A percentile compares a stretch with the other conserved stretches of the same genome.
Conservation (phyloP, 2,329 filamentous ascomycete genomes). For the Aspergillus latus region DNA sequence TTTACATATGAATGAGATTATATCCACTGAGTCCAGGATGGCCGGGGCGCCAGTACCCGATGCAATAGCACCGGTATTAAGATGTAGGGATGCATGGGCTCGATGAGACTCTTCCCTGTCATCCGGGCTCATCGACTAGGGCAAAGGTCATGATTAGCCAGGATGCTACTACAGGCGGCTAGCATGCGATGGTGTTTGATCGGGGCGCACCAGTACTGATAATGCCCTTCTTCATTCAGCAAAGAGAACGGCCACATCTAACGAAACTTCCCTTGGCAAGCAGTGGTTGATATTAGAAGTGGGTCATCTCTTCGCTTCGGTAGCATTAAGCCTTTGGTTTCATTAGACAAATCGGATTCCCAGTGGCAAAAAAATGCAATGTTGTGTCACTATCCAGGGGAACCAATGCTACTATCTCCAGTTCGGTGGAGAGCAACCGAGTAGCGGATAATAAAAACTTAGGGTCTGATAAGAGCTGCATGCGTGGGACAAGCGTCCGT, state of each 20-base stretch:
- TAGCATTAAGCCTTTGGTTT: neutral
- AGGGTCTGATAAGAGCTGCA: slow-evolving; percentile 6
- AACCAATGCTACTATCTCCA: neutral
- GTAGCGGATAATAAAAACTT: neutral
- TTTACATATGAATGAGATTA: neutral
- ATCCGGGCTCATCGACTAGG: neutral
- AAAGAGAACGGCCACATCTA: neutral
- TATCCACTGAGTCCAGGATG: neutral
- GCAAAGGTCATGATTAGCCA: slow-evolving; percentile 1
- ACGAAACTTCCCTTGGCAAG: neutral
- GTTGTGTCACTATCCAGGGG: slow-evolving; percentile 5
- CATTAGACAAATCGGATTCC: slow-evolving; percentile 1
- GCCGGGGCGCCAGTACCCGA: neutral
- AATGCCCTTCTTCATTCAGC: neutral
- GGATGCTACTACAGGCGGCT: neutral
- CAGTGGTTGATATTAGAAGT: neutral
- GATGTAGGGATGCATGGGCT: neutral
- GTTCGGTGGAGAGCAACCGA: neutral
- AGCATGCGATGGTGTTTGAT: slow-evolving; percentile 1
- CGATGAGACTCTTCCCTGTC: slow-evolving; percentile 1
- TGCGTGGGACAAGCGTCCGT: slow-evolving; percentile 6
- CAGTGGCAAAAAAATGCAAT: slow-evolving; percentile 6
- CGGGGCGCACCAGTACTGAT: neutral
- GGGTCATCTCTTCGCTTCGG: neutral
- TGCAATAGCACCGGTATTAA: slow-evolving; percentile 14